Conservation (phyloP, 2,329 filamentous ascomycete species). For the Phoma sp. region DNA sequence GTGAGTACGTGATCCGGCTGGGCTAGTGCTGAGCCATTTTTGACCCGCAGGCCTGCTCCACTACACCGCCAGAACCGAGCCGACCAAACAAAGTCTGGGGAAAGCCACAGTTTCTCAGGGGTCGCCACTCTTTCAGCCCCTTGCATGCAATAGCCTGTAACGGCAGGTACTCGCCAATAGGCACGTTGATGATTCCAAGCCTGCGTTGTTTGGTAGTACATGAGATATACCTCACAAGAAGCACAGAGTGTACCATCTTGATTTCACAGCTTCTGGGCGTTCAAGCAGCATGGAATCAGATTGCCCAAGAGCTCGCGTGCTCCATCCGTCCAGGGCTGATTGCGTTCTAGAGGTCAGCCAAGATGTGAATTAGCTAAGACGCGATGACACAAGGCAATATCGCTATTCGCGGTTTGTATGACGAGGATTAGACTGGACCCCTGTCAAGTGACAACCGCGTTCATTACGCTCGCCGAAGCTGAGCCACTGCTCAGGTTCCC, state of each 20-base stretch:
- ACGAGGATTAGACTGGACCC: constrained; percentile 35
- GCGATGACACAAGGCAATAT: constrained; percentile 39
- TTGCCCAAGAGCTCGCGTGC: constrained; percentile 8
- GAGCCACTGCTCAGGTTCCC: constrained; percentile 15
- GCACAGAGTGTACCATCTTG: constrained; percentile 19
- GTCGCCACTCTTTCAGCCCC: constrained; percentile 28
- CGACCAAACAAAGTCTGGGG: constrained; percentile 38
- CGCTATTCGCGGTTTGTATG: constrained; percentile 35
- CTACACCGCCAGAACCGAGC: constrained; percentile 40
- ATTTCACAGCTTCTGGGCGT: constrained; percentile 8
- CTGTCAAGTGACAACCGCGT: constrained; percentile 22
- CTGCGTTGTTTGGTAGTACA: constrained; percentile 10
- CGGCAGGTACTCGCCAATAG: constrained; percentile 21
- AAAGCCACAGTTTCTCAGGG: constrained; percentile 37
- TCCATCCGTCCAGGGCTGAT: constrained; percentile 27
- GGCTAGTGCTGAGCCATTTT: constrained; percentile 44
- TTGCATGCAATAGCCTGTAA: constrained; percentile 28
- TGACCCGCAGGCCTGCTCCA: constrained; percentile 27
- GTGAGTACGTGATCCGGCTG: constrained; percentile 29
- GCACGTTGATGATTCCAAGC: constrained; percentile 4
- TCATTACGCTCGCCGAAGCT: constrained; percentile 14
- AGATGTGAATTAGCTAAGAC: constrained; percentile 20
- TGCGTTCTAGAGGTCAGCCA: constrained; percentile 24
- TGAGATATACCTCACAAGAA: constrained; percentile 14
- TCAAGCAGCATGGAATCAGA: constrained; percentile 17